These are phyloP conservation scores for Carpinus viminea DNA, from an alignment of 306 rosid genomes.

Conservation along the genomic window DNA sequence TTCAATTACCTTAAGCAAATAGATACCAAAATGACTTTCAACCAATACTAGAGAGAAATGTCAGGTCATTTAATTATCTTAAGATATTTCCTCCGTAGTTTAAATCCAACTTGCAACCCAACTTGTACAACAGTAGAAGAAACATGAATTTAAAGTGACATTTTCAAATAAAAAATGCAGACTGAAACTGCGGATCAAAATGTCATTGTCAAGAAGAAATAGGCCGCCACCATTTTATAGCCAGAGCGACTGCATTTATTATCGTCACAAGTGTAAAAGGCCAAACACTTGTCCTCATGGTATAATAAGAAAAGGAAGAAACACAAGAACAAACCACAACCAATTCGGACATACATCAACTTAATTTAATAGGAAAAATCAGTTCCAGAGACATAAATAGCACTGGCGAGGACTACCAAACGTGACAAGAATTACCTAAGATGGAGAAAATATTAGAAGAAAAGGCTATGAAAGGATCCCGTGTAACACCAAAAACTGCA, in stretches of 20 bases:
- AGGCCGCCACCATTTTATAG: not conserved
- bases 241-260: not conserved
- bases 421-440: conserved; percentile 62
- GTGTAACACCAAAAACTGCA: conserved; percentile 92
- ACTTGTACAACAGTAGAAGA: not conserved
- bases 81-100: not conserved
- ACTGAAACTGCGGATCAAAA: not conserved
- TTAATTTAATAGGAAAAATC: not conserved
- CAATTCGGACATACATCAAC: not conserved
- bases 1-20: conserved; percentile 56
- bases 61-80: conserved; percentile 11
- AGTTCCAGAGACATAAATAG: conserved; percentile 6
- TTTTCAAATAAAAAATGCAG: not conserved
- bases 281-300: not conserved
- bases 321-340: not conserved
- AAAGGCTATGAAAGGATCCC: conserved; percentile 88
- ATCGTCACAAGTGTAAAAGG: not conserved
- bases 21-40: conserved; percentile 71
- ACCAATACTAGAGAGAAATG: conserved; percentile 42
- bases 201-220: not conserved
- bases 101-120: not conserved
- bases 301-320: not conserved
- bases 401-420: conserved; percentile 2
- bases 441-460: conserved; percentile 91
- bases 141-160: not conserved